Base-by-base conservation (phyloP, 1,284 basidiomycete genomes). In the Sparassis latifolia region DNA sequence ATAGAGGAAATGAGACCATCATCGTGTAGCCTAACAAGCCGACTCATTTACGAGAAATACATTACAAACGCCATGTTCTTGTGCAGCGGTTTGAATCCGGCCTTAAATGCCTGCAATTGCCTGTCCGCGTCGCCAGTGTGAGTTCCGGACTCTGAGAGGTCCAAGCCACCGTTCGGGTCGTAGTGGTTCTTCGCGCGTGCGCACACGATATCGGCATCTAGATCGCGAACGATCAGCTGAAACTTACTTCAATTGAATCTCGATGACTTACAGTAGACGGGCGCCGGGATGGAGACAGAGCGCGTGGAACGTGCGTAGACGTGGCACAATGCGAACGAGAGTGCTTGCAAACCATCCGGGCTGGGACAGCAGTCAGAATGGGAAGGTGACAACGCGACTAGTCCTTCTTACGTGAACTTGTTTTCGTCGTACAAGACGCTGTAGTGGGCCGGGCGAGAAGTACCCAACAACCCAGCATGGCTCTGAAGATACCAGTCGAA, bases 121-220 rank as follows among this genome's bases (percentile, higher is more conserved):
- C 66, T 66, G 31, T 70, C 64, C 0, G 69, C 73, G 51, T 72
- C 70, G 3, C 67, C 59, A 49, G 76, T 75, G 32, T 74, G 71
- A 2, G 72, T 76, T 28, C 66, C 73, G 0, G 77, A 72, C 39
- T 84, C 81, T 5, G 76, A 75, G 54, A 80, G 72, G 55, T 84
- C 73, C 33, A 82, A 63, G 35, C 72, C 72, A 28, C 52, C 57
- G 44, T 73, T 66, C 2, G 88, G 87, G 60, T 86, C 82, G 57
- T 86, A 91, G 62, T 91, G 89, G 60, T 87, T 86, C 69, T 86
- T 87, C 0, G 86, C 85, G 3, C 87, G 76, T 2, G 83, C 75
- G 58, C 87, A 91, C n/a, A 91, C 87, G 47, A 89, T 88, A 63
- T 90, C 86, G 5, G 87, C 87, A 63, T 90, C 88, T 90, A 27